Base-by-base conservation (phyloP, 306 rosid species). In the Carpinus viminea region DNA sequence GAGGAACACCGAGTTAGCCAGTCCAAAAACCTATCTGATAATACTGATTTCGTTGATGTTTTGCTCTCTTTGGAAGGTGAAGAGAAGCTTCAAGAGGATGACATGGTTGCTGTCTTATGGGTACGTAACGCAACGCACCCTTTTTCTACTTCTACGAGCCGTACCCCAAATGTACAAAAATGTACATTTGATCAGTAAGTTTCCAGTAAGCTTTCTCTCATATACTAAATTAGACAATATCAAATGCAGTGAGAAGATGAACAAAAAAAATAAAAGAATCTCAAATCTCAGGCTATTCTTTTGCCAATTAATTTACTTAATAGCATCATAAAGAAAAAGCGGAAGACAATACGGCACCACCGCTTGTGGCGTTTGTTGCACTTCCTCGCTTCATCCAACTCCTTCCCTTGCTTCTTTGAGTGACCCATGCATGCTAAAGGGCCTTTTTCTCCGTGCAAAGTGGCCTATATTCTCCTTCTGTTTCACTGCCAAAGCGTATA, bases 321-420 rank as follows among this genome's bases (percentile, higher is more conserved):
- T 57, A 74, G 43, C 57, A 76, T 55, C 74, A 79, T 59, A 45
- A 73, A 12, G 51, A 72, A 55, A 55, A 71, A 54, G 41, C 43
- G 73, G 69, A 45, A 46, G 24, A 80, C 13, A 74, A 77, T 95
- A 93, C 98, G 91, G 80, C 24, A 89, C 94, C 13, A 93, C 87
- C 20, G 97, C 92, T 81, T 93, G 99, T 31, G 97, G 86, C 31
- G 91, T 85, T 85, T 85, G 87, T 78, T 86, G 82, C 65, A 74
- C 85, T 60, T 66, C 88, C 70, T 87, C 97, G 56, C 78, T 78
- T 76, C 69, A 20, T 81, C 78, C 78, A 51, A 76, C 66, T 85
- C 96, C 72, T 87, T 93, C 75, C 90, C 97, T 80, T 86, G 93
- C 51, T 95, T 93, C 74, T 90, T 95, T 9, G 80, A 88, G n/a